phyloP scores from a whole-genome alignment of 2,329 filamentous ascomycete species.

The Arthroderma uncinatum region DNA sequence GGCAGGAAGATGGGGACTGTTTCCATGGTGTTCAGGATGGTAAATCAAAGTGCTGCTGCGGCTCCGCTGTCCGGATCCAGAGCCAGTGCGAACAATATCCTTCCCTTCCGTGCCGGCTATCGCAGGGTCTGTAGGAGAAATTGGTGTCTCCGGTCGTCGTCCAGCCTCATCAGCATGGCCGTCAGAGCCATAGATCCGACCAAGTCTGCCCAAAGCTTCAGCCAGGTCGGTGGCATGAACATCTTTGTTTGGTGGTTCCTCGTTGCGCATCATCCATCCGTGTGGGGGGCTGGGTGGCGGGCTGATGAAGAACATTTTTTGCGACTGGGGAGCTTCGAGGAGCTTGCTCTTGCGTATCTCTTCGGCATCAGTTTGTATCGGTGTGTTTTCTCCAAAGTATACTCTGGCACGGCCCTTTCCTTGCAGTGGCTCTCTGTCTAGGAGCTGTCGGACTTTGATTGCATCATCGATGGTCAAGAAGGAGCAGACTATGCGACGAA shows the following conservation, averaged over 20 bases:
- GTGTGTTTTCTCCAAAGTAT: conserved; percentile 30
- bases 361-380: conserved; percentile 34
- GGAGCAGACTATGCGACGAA: conserved; percentile 42
- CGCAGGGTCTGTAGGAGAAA: conserved; percentile 10
- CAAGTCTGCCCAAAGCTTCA: conserved; percentile 44
- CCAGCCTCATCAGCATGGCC: conserved; percentile 9
- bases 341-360: conserved; percentile 32
- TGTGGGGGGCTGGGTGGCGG: conserved; percentile 53
- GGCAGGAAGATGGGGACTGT: conserved; percentile 48
- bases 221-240: conserved; percentile 53
- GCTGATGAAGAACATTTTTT: conserved; percentile 56
- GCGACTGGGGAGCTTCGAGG: conserved; percentile 45
- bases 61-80: conserved; percentile 27
- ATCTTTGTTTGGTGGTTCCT: conserved; percentile 55
- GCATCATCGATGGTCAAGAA: conserved; percentile 36
- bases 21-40: conserved; percentile 51
- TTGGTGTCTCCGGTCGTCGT: conserved; percentile 20
- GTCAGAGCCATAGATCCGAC: conserved; percentile 23
- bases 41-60: conserved; percentile 52
- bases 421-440: conserved; percentile 31
- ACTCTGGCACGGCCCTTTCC: conserved; percentile 28
- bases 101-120: conserved; percentile 7
- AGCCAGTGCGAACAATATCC: conserved; percentile 14
- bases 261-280: conserved; percentile 53
- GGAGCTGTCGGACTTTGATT: conserved; percentile 32